These are phyloP conservation scores for Elasticomyces elasticus DNA, from an alignment of 495 filamentous ascomycete genomes.

Conservation along the genomic window DNA sequence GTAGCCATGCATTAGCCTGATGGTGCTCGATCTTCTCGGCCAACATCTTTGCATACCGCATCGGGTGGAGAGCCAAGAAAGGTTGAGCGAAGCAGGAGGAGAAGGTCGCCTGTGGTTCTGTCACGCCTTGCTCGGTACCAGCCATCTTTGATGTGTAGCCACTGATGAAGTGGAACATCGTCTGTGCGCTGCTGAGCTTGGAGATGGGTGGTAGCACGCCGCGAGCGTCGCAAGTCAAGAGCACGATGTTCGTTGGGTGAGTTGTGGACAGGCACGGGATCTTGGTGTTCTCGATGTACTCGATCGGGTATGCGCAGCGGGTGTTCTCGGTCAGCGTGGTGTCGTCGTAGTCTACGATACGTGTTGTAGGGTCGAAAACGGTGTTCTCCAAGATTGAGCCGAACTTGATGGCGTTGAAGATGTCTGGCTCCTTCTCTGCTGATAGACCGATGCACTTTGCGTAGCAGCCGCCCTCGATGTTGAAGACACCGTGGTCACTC, in stretches of 20 bases:
- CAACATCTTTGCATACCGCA: constrained; percentile 97
- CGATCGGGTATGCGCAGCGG: constrained; percentile 95
- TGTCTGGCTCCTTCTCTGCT: constrained; percentile 96
- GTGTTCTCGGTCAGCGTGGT: constrained; percentile 95
- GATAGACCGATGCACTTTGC: constrained; percentile 98
- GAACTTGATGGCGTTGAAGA: constrained; percentile 91
- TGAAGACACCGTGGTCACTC: constrained; percentile 94
- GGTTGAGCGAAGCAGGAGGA: constrained; percentile 99
- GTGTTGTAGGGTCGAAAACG: constrained; percentile 84
- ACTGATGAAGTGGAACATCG: constrained; percentile 99
- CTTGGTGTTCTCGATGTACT: constrained; percentile 98
- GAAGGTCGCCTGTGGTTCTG: constrained; percentile 96
- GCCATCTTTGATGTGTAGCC: constrained; percentile 99
- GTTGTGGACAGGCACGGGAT: constrained; percentile 79
- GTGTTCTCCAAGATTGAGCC: constrained; percentile 97
- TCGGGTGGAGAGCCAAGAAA: constrained; percentile 96
- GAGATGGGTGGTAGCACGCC: constrained; percentile 97
- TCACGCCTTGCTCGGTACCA: constrained; percentile 92
- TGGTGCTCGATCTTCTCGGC: constrained; percentile 94
- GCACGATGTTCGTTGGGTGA: constrained; percentile 95
- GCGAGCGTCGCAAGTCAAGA: constrained; percentile 94
- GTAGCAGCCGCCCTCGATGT: constrained; percentile 99
- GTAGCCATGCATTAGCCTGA: constrained; percentile 93
- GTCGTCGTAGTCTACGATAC: constrained; percentile 92
- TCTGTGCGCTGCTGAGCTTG: constrained; percentile 90